Base-by-base conservation (phyloP, 768 basidiomycete species). In the Lyophyllum semitale region DNA sequence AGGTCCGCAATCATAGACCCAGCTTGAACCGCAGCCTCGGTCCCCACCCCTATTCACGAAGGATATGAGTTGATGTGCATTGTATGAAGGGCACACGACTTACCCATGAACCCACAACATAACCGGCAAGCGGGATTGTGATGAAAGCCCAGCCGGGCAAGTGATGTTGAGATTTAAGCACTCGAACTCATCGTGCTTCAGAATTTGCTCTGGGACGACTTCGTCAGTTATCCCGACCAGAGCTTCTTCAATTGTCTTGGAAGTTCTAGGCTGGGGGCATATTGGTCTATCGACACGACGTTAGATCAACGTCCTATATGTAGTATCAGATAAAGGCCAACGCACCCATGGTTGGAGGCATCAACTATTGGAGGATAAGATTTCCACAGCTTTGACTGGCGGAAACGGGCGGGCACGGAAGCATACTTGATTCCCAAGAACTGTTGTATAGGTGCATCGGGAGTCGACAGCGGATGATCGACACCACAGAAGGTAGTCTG, bases 21-120 rank as follows among this genome's bases (percentile, higher is more conserved):
- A 91, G 65, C 81, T 81, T 3, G 88, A 88, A 6, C 90, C 89
- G 53, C 82, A 84, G 18, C 90, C 90, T 63, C 81, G 76, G 63
- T 88, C 83, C 8, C 84, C 85, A 37, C 90, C 89, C 23, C 89
- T 91, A 57, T 51, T 53, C 37, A 43, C 33, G 48, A 8, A 20
- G 54, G 57, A 49, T 27, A 45, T 30, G 30, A 60, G 48, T 50
- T 27, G 45, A 55, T 52, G 54, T 38, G 25, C 11, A 41, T 18
- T 47, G 51, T 9, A 22, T 33, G 49, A 13, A 51, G 51, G 35
- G 23, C 18, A 38, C 46, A 22, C 26, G 27, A 74, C 84, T 41
- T 62, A 91, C 89, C 90, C 90, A 71, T 92, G 90, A n/a, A 92
- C 75, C 90, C 89, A 92, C 42, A 91, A 68, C 89, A 92, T 90